These are phyloP conservation scores for Pyricularia grisea DNA, from an alignment of 2,329 filamentous ascomycete genomes.

Conservation along the genomic window DNA sequence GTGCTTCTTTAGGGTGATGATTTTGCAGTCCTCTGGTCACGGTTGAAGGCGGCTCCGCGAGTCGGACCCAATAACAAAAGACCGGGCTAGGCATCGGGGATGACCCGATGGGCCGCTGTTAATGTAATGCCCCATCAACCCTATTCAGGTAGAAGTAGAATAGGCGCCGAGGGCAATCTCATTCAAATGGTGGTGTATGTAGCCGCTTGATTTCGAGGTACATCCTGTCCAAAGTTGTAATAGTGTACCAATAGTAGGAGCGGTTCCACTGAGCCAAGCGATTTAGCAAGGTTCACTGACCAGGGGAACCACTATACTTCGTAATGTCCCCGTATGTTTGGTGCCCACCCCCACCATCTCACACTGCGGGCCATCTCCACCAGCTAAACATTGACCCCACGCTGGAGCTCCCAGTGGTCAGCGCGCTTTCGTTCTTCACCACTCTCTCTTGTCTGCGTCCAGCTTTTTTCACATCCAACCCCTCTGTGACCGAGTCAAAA, in stretches of 20 bases:
- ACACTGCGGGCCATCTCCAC: background rate
- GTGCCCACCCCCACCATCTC: background rate
- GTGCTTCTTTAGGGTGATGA: background rate
- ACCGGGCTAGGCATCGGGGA: background rate
- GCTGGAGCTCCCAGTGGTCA: background rate
- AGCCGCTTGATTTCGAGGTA: background rate
- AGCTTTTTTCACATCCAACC: background rate
- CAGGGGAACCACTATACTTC: background rate
- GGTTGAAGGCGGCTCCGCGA: background rate
- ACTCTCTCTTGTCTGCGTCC: background rate
- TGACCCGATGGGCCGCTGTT: background rate
- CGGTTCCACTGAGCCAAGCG: no score
- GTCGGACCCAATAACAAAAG: background rate
- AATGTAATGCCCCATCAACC: no score
- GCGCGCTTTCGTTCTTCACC: background rate
- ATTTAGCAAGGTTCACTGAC: background rate
- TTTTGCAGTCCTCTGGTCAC: background rate
- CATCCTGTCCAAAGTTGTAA: background rate
- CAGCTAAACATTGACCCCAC: background rate
- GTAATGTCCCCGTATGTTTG: background rate
- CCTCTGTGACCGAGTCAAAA: background rate
- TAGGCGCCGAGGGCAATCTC: no score
- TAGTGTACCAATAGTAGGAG: background rate
- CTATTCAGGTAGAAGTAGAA: no score
- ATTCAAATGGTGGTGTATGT: background rate